Evolutionary conservation across 2,329 filamentous ascomycete genomes (phyloP), one percentile per base, ranked within the genome.

Genomic region (Nigrospora osmanthi): DNA sequence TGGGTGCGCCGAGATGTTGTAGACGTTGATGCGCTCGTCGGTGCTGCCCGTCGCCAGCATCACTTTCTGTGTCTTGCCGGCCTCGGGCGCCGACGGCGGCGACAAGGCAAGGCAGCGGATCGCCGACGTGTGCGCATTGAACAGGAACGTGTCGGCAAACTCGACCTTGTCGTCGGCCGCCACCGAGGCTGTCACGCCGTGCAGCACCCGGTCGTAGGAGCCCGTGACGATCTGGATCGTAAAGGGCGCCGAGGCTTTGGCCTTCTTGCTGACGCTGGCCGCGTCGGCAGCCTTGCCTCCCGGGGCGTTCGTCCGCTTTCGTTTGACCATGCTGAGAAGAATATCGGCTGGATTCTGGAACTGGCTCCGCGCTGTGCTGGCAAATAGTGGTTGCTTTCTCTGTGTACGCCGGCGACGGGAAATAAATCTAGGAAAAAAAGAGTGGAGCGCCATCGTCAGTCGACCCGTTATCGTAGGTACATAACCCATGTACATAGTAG

Each of bases 11-110:
- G 90, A 95, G 45, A 98, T 72, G 49, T 83, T 89, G 73, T 95
- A 98, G 44, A 98, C 76, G 61, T 98, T 96, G 69, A 98, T 87
- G 50, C 89, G 82, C 68, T 96, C 89, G 66, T 98, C 93, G 19
- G 88, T 94, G 64, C 87, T 85, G 54, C 93, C 93, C 11, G 87
- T 95, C 12, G 93, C 93, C 40, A 98, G 80, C 54, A 93, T 83
- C 41, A 95, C 78, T 62, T 93, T 95, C 60, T 88, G 85, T n/a
- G 71, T 68, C 64, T 85, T 83, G 52, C 73, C 79, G 12, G 70
- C 73, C 46, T 70, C 60, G 2, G 75, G 71, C 15, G 75, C 76
- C 12, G 87, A 87, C 1, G 86, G 73, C 3, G 86, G 85, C 10
- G 91, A 96, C 49, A 96, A 68, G 19, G 90, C 89, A 32, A 98